Evolutionary conservation across 108 stramenopile genomes (phyloP), one percentile per base, ranked within the genome.

Genomic region (Bacterosira constricta): DNA sequence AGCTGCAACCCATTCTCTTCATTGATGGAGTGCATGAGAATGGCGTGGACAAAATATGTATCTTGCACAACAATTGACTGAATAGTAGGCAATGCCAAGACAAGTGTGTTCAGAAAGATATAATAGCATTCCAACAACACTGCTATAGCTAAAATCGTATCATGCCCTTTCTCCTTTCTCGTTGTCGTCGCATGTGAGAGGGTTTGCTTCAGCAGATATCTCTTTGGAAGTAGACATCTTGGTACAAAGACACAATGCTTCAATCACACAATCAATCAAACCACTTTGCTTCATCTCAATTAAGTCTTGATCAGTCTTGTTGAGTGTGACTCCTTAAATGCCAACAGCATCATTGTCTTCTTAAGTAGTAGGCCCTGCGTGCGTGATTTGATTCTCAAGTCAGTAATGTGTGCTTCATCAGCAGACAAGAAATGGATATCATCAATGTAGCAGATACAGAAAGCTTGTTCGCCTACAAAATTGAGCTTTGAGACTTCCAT

Each of bases 51-150:
- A 31, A 18, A 58, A 58, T 4, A 58, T 58, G 32, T 35, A 58
- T 35, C 56, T 17, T 3, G 44, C 44, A n/a, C n/a, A n/a, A n/a
- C n/a, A 23, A 26, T 47, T 44, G 4, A 81, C 80, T 21, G 76
- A 68, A 61, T 63, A n/a, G n/a, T n/a, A 80, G 2, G 75, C 69
- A 21, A 79, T 72, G 47, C 80, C 79, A 25, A 66, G 71, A 17
- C 83, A 52, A 20, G 75, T 63, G 47, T 84, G 80, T 30, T 63
- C 76, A 20, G 75, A 66, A 7, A 85, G 41, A 61, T 81, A 81
- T 20, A 85, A 46, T 17, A 81, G 32, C 85, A 85, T 85, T 25
- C 85, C 85, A 44, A 82, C 77, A 50, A 82, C 58, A 44, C 72
- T 79, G 0, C 42, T 18, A 52, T 85, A 79, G 47, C 21, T 57